Percentiles rank a stretch among this genome's conserved stretches.
Conservation (phyloP, 208 protist species). For the Leishmania aethiopica region DNA sequence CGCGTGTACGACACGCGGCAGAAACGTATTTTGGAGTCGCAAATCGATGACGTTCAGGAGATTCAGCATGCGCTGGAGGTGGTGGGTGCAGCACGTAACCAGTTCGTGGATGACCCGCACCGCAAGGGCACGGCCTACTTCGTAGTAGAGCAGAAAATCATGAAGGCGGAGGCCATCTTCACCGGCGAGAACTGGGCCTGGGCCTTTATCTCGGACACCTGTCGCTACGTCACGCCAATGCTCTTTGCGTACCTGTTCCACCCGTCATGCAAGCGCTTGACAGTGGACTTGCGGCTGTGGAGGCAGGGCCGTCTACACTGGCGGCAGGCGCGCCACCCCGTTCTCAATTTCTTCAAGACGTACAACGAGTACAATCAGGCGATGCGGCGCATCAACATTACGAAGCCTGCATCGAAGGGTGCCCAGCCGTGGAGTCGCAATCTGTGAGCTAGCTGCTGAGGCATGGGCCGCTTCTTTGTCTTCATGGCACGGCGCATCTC, state of each 20-base stretch:
- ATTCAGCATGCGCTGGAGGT: slow-evolving; percentile 81
- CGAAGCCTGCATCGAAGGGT: slow-evolving; percentile 71
- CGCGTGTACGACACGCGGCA: slow-evolving; percentile 68
- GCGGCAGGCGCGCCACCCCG: slow-evolving; percentile 81
- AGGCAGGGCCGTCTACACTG: slow-evolving; percentile 66
- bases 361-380: slow-evolving; percentile 84
- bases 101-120: slow-evolving; percentile 87
- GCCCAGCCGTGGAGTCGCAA: slow-evolving; percentile 81
- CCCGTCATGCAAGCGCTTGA: slow-evolving; percentile 70
- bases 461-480: neutral
- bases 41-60: slow-evolving; percentile 68
- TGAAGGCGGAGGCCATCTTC: slow-evolving; percentile 85
- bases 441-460: slow-evolving; percentile 32
- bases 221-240: slow-evolving; percentile 73
- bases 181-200: slow-evolving; percentile 90
- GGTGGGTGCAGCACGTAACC: slow-evolving; percentile 52
- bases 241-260: slow-evolving; percentile 76
- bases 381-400: slow-evolving; percentile 81
- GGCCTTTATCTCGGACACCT: slow-evolving; percentile 88
- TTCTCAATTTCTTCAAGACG: slow-evolving; percentile 88
- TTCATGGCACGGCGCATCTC: neutral
- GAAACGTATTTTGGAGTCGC: slow-evolving; percentile 56
- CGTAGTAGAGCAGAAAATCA: slow-evolving; percentile 86
- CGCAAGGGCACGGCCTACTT: slow-evolving; percentile 70
- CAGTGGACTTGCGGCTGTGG: slow-evolving; percentile 70